Percentiles rank a stretch among this genome's conserved stretches.
Evolutionary conservation across 768 basidiomycete species (phyloP).

Genomic region (Collybia mongolica): DNA sequence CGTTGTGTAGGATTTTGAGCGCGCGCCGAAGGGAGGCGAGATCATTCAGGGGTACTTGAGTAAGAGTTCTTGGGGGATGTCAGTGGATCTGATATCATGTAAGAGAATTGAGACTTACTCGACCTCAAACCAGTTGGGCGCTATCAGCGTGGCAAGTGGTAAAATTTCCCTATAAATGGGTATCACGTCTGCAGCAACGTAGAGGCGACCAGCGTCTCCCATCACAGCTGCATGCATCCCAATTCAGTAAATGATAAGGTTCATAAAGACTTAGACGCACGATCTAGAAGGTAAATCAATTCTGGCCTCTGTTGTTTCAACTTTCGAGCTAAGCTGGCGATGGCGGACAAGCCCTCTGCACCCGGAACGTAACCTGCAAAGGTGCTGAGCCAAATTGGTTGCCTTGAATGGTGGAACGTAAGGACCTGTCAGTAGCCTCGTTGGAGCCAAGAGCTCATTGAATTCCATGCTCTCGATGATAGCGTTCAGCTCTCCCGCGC

Average conservation of each 20-base stretch:
- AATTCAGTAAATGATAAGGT: not conserved
- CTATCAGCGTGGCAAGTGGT: constrained; percentile 86
- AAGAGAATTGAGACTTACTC: constrained; percentile 58
- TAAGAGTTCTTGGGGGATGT: constrained; percentile 59
- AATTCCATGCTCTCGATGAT: constrained; percentile 74
- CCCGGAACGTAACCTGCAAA: constrained; percentile 81
- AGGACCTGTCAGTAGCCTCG: constrained; percentile 78
- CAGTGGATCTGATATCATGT: constrained; percentile 15
- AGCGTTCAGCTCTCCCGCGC: constrained; percentile 68
- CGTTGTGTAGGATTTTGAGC: constrained; percentile 71
- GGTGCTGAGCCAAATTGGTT: not conserved
- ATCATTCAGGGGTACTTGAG: constrained; percentile 68
- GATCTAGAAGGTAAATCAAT: constrained; percentile 88
- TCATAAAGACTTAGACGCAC: constrained; percentile 43
- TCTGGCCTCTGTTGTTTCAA: constrained; percentile 57
- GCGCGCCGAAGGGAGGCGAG: constrained; percentile 64
- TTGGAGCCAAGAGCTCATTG: constrained; percentile 73
- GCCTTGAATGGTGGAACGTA: not conserved
- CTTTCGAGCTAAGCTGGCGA: constrained; percentile 60
- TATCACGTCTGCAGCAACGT: constrained; percentile 84
- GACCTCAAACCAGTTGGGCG: constrained; percentile 98
- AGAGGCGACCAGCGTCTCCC: constrained; percentile 87
- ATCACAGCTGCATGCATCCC: constrained; percentile 68
- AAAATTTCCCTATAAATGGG: constrained; percentile 83
- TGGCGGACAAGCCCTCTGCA: constrained; percentile 69